Base-by-base conservation (phyloP, 352 stramenopile species). In the Phytophthora nicotianae region DNA sequence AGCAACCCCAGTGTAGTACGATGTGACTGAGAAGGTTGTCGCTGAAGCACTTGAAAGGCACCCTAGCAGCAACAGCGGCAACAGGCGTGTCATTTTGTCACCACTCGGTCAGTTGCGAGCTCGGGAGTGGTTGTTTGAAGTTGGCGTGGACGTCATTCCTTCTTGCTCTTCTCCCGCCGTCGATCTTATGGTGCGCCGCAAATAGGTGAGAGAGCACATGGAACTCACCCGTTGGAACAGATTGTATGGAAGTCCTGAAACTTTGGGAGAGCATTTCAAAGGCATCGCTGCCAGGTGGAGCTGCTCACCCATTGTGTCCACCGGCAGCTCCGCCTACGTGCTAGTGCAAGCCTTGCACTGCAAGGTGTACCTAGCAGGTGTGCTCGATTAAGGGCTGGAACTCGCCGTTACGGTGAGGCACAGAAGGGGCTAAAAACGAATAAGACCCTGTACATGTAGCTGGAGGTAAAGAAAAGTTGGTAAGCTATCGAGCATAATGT, bases 21-120 rank as follows among this genome's bases (percentile, higher is more conserved):
- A 56, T 23, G 49, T 46, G 49, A 56, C 23, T 1, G 49, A 56
- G 33, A 47, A 56, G 16, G 24, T 56, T 11, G 19, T 32, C 41
- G 41, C 29, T 26, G 41, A 52, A n/a, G 27, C 27, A 19, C 2
- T 21, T 10, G 52, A 52, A n/a, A 50, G 21, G 21, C 14, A 45
- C 4, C 9, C 23, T 17, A 33, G 24, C 7, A 43, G 5, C 11
- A 59, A 10, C 14, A 41, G 2, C 6, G 50, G 23, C 19, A 33
- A 8, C 11, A 58, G 19, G 8, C 51, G 23, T n/a, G 14, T 21
- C 37, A 41, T 58, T n/a, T n/a, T 37, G 19, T 21, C 29, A 55
- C 19, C 14, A 14, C 23, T 33, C 24, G 24, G 3, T 6, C 24
- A 37, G 37, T 32, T 17, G 40, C 10, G 8, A 54, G 13, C 19